Evolutionary conservation across 495 filamentous ascomycete genomes (phyloP), one percentile per base, ranked within the genome.

Genomic region (Penicillium tannophilum): DNA sequence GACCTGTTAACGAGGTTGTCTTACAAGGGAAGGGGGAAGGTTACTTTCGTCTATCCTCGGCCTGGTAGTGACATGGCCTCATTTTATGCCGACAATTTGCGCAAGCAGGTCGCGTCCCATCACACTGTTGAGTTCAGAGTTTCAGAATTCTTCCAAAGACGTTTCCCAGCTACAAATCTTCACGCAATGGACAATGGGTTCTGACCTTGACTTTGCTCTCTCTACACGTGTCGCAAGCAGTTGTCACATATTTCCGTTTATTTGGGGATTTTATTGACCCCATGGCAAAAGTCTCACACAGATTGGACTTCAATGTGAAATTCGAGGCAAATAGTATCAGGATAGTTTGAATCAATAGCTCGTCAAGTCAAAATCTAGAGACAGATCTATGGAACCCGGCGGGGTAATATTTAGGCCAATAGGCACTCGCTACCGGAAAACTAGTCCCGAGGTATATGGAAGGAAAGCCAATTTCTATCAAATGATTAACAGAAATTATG

Each of bases 181-280:
- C 14, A 41, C 16, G 47, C 6, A 10, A 33, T 48, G 57, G 57
- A 54, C 49, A 59, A 19, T 28, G 57, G 39, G 42, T 54, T 59
- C 57, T 43, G 51, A 59, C 57, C 57, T 59, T 59, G 10, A 59
- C 51, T 43, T 59, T 59, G 44, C 57, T 54, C 44, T 50, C 43
- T 19, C 57, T 31, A 24, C 57, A 59, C 12, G 57, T 52, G 33
- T 59, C 57, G 44, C 57, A 59, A 24, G 57, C 57, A 30, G 51
- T 59, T 6, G 57, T 54, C 16, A 59, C 57, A 54, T 59, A 59
- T 44, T 59, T 59, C 16, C 57, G 36, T 33, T 33, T 47, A 9
- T 7, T 49, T 28, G 24, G 26, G 26, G 4, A 3, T 31, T 49
- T 49, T 17, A 4, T 10, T 7, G 26, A n/a, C 23, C 46, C 26